Base-by-base conservation (phyloP, 2,329 filamentous ascomycete species). In the Lecanicillium sp. region DNA sequence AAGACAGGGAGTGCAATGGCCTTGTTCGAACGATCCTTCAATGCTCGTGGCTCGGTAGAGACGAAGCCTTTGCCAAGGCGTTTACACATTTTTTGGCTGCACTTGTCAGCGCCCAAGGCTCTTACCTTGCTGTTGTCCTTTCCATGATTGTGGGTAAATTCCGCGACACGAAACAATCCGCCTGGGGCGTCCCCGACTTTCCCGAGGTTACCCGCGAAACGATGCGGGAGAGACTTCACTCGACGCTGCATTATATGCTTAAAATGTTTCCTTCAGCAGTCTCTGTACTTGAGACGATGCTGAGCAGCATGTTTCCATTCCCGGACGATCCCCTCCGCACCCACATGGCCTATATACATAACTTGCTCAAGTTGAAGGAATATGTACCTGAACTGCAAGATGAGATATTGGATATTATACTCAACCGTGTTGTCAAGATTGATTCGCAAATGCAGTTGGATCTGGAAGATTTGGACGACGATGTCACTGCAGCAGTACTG, bases 381-480 rank as follows among this genome's bases (percentile, higher is more conserved):
- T 95, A 95, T 54, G 77, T 83, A 2, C 81, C 86, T 0, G 80
- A 85, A 43, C 65, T 95, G 27, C 81, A 82, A 44, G 77, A 83
- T 7, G 85, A 94, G 44, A 79, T 96, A 17, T 72, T 95, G 46
- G 80, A 87, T 40, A 66, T 94, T 11, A 83, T 96, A 34, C 83
- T 88, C 30, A 84, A 90, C 49, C 81, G 85, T 45, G 71, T 96
- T 7, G 86, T 96, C 52, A 92, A 92, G 61, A 85, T 96, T 42
- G 92, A 98, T 56, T 87, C 94, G 1, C 85, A 95, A 56, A 92
- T 96, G 59, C 90, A 95, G 60, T 76, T 89, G 35, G 89, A 96
- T 52, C 68, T 96, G 52, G 88, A 96, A 45, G 89, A 96, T 50
- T 67, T 95, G 44, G 90, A 95, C 45, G 90, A 96, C 46, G 85